Conservation (phyloP, 2,329 filamentous ascomycete species). For the Fusarium caatingaense region DNA sequence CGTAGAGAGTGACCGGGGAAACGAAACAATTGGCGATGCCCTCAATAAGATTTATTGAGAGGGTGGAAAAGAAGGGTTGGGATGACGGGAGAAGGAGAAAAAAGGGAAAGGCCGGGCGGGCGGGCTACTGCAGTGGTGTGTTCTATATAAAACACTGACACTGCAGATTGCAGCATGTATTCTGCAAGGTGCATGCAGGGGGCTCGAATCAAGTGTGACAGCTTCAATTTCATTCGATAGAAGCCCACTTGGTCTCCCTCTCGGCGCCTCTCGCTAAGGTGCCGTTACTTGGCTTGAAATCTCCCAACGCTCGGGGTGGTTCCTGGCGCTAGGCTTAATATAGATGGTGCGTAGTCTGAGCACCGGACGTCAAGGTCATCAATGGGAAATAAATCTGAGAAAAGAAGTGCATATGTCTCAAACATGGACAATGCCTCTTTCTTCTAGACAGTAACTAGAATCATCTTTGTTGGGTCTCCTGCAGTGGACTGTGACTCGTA, state of each 20-base stretch:
- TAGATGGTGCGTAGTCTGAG: background rate
- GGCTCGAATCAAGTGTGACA: background rate
- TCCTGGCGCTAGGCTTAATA: conserved; percentile 11
- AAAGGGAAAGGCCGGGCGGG: conserved; percentile 3
- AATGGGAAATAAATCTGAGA: background rate
- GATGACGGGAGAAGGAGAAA: conserved; percentile 6
- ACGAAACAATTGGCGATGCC: conserved; percentile 5
- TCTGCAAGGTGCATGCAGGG: background rate
- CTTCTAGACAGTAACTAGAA: too few relatives aligned
- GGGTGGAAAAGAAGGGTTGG: background rate
- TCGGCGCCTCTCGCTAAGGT: background rate
- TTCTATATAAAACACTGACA: conserved; percentile 13
- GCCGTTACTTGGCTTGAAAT: background rate
- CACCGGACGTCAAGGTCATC: background rate
- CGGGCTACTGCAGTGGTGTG: conserved; percentile 1
- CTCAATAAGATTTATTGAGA: conserved; percentile 1
- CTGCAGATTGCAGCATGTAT: background rate
- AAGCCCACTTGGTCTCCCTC: background rate
- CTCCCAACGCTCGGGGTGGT: background rate
- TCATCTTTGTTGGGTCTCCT: background rate
- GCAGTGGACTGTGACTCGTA: background rate
- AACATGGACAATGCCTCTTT: background rate
- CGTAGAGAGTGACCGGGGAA: conserved; percentile 46
- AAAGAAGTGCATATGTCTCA: background rate
- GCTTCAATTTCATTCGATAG: background rate